A percentile compares a stretch with the other conserved stretches of the same genome.
phyloP scores from a whole-genome alignment of 116 monocot species.

The Cymodocea nodosa region DNA sequence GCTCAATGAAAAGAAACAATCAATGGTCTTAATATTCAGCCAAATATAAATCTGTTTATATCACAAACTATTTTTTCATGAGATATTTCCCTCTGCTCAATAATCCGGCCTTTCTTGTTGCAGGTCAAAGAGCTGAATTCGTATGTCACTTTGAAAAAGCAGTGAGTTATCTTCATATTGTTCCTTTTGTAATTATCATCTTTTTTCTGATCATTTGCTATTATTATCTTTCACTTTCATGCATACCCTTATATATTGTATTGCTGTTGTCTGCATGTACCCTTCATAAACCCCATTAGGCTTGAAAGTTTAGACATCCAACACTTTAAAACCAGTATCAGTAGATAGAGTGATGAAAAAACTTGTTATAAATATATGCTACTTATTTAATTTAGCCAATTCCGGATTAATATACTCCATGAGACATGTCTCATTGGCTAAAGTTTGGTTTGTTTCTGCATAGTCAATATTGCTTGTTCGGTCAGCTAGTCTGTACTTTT shows the following conservation, averaged over 20 bases:
- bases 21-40: slow-evolving; percentile 36
- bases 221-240: neutral
- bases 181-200: neutral
- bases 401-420: too few relatives aligned
- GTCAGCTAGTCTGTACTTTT: too few relatives aligned
- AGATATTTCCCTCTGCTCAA: too few relatives aligned
- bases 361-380: too few relatives aligned
- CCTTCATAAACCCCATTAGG: too few relatives aligned
- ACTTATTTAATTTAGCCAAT: too few relatives aligned
- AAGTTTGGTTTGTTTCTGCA: too few relatives aligned
- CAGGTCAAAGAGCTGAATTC: slow-evolving; percentile 93
- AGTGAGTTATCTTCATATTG: slow-evolving; percentile 33
- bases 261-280: neutral
- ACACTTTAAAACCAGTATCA: too few relatives aligned
- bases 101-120: slow-evolving; percentile 16
- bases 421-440: too few relatives aligned
- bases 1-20: slow-evolving; percentile 72
- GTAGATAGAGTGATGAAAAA: too few relatives aligned
- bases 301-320: too few relatives aligned
- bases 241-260: neutral
- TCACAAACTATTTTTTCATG: neutral
- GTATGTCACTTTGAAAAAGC: slow-evolving; percentile 79
- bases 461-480: too few relatives aligned
- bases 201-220: neutral
- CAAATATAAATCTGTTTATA: neutral